Evolutionary conservation across 495 filamentous ascomycete genomes (phyloP).

Genomic region (Symbiotaphrina buchneri): DNA sequence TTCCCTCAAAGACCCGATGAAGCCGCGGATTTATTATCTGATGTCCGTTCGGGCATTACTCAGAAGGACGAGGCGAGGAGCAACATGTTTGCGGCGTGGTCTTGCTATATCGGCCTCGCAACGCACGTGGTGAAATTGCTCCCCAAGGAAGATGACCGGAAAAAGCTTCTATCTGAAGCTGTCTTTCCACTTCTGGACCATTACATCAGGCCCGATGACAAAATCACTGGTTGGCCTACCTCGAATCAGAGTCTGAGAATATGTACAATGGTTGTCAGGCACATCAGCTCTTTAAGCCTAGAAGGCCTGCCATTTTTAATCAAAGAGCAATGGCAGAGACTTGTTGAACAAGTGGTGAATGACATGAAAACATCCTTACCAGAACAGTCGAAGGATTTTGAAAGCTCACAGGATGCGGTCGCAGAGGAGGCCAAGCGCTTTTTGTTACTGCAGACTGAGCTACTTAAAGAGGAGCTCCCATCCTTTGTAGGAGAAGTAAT

Average conservation of each 20-base stretch:
- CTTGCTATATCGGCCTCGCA: constrained; percentile 38
- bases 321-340: constrained; percentile 24
- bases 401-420: constrained; percentile 41
- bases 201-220: constrained; percentile 26
- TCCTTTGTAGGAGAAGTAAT: constrained; percentile 10
- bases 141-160: constrained; percentile 18
- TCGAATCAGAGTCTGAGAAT: neutral
- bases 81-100: constrained; percentile 47
- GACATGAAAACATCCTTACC: constrained; percentile 47
- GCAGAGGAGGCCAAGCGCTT: constrained; percentile 35
- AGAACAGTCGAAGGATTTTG: constrained; percentile 55
- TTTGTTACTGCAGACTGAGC: constrained; percentile 28
- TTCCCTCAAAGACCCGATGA: constrained; percentile 10
- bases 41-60: constrained; percentile 42
- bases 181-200: constrained; percentile 33
- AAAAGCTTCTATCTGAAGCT: constrained; percentile 21
- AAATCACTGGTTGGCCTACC: constrained; percentile 21
- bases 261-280: constrained; percentile 17
- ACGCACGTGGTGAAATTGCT: constrained; percentile 23
- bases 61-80: constrained; percentile 48
- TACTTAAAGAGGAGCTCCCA: constrained; percentile 1
- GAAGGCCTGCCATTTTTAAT: constrained; percentile 14
- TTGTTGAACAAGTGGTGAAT: constrained; percentile 30
- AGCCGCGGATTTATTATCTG: constrained; percentile 31
- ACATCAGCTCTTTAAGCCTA: constrained; percentile 12